Conservation (phyloP, 805 yeast genomes). For the Kregervanrija fluxuum region DNA sequence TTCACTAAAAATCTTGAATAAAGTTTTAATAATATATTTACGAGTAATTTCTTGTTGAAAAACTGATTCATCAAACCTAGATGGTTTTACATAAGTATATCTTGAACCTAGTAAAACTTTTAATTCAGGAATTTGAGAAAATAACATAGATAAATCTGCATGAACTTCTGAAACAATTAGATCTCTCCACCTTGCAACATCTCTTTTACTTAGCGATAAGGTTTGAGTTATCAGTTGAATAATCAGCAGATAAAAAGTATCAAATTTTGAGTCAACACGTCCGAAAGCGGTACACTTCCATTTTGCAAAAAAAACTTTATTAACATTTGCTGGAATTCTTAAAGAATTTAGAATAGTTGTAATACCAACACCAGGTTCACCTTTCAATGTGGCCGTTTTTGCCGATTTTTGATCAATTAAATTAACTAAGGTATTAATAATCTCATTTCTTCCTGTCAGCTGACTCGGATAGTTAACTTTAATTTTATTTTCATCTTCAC, state of each 20-base stretch:
- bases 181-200: slow-evolving; percentile 34
- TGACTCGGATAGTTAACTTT: slow-evolving; percentile 16
- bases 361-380: slow-evolving; percentile 42
- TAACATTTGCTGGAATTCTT: slow-evolving; percentile 27
- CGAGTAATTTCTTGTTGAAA: slow-evolving; percentile 33
- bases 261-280: slow-evolving; percentile 13
- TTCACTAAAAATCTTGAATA: slow-evolving; percentile 34
- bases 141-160: slow-evolving; percentile 35
- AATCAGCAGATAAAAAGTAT: slow-evolving; percentile 10
- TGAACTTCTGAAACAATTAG: slow-evolving; percentile 31
- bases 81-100: slow-evolving; percentile 24
- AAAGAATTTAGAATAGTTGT: slow-evolving; percentile 34
- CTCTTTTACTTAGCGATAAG: slow-evolving; percentile 29
- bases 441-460: slow-evolving; percentile 25
- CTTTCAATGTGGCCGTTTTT: slow-evolving; percentile 29
- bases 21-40: slow-evolving; percentile 34
- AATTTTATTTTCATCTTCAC: not conserved
- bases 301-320: slow-evolving; percentile 24
- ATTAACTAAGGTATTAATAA: slow-evolving; percentile 17
- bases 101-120: slow-evolving; percentile 35
- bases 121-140: slow-evolving; percentile 38
- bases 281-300: slow-evolving; percentile 27
- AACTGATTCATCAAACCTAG: slow-evolving; percentile 13
- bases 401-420: slow-evolving; percentile 15
- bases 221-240: slow-evolving; percentile 35